A percentile compares a stretch with the other conserved stretches of the same genome.
Conservation (phyloP, 1,284 basidiomycete species). For the Paramarasmius palmivorus region DNA sequence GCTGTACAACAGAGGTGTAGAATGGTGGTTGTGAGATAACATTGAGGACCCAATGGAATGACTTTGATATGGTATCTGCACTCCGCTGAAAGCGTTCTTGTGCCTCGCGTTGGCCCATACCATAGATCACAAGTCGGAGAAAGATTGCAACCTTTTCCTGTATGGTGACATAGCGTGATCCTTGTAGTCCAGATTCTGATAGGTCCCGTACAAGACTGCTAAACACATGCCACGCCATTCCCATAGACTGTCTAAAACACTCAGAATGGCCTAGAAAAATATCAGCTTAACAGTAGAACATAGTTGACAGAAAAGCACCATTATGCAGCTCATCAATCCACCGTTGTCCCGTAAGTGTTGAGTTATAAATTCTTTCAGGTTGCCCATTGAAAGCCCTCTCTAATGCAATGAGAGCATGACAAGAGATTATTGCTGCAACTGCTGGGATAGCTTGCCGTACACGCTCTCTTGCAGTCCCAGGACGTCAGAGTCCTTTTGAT, state of each 20-base stretch:
- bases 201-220: slow-evolving; percentile 14
- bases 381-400: no score
- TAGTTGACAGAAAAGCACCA: no score
- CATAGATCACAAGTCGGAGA: slow-evolving; percentile 30
- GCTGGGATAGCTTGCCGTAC: not conserved
- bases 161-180: not conserved
- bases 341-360: no score
- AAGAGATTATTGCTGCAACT: slow-evolving; percentile 13
- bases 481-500: no score
- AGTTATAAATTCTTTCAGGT: no score
- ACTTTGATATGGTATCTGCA: slow-evolving; percentile 19
- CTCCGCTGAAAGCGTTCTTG: slow-evolving; percentile 31
- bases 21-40: not conserved
- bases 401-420: no score
- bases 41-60: not conserved
- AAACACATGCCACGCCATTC: slow-evolving; percentile 28
- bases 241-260: slow-evolving; percentile 25
- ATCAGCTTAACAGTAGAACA: no score
- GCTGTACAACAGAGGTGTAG: no score
- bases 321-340: no score
- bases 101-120: slow-evolving; percentile 26
- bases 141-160: slow-evolving; percentile 20
- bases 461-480: no score
- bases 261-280: slow-evolving; percentile 29
- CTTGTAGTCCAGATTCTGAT: slow-evolving; percentile 3